Percentiles rank a stretch among this genome's conserved stretches.
Evolutionary conservation across 495 filamentous ascomycete species (phyloP).

Genomic region (Lophium mytilinum): DNA sequence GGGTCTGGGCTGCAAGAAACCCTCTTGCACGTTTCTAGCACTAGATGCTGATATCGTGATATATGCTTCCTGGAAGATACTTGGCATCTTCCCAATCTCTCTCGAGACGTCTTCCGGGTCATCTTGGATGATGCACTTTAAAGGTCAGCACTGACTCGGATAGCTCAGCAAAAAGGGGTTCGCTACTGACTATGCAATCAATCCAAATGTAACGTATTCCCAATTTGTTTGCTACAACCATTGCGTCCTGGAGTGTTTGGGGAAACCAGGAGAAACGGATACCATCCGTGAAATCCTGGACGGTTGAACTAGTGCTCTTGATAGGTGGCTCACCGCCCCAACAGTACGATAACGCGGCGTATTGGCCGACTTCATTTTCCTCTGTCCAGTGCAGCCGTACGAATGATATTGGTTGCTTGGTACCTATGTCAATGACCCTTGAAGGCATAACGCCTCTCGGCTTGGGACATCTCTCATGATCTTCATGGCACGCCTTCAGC

Average conservation of each 20-base stretch:
- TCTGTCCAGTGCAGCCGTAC: neutral
- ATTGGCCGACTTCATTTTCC: neutral
- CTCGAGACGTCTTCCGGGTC: neutral
- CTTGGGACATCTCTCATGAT: neutral
- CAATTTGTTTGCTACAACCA: neutral
- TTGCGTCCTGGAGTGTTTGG: neutral
- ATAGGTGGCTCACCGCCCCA: neutral
- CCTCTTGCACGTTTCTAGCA: conserved; percentile 3
- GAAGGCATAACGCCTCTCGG: neutral
- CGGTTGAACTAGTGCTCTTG: neutral
- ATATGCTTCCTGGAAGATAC: conserved; percentile 1
- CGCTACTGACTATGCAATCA: no score
- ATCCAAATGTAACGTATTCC: conserved; percentile 5
- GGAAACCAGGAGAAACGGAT: neutral
- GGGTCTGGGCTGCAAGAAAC: neutral
- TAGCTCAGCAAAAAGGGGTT: no score
- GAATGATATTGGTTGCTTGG: neutral
- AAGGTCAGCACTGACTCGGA: no score
- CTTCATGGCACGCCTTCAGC: neutral
- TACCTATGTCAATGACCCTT: neutral
- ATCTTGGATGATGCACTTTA: conserved; percentile 3
- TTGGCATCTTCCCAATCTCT: neutral
- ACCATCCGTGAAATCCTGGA: neutral
- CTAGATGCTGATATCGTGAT: conserved; percentile 9
- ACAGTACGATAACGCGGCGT: neutral